phyloP scores from a whole-genome alignment of 2,329 filamentous ascomycete genomes.

The Fusarium incarnatum region DNA sequence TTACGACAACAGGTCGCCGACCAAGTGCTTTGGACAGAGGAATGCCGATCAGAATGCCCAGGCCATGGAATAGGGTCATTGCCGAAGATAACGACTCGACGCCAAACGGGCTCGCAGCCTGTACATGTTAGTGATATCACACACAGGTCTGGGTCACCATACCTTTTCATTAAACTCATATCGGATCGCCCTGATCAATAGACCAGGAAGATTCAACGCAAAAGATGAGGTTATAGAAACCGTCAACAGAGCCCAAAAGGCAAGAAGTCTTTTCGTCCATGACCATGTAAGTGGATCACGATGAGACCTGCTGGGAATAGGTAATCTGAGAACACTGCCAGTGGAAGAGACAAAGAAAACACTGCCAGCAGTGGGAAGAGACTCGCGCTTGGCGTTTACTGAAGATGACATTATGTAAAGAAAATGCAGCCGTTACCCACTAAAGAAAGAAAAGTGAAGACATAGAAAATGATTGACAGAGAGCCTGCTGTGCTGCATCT shows the following conservation, averaged over 20 bases:
- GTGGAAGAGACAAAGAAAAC: slow-evolving; percentile 40
- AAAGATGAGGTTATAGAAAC: slow-evolving; percentile 21
- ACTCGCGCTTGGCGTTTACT: slow-evolving; percentile 7
- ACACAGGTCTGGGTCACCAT: rapidly evolving
- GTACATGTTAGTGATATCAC: rapidly evolving
- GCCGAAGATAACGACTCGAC: slow-evolving; percentile 9
- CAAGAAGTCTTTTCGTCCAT: slow-evolving; percentile 10
- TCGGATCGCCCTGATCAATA: not conserved
- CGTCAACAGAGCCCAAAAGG: slow-evolving; percentile 14
- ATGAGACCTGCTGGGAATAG: slow-evolving; percentile 32
- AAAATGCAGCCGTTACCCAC: not conserved
- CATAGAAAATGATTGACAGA: not conserved
- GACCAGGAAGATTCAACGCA: slow-evolving; percentile 23
- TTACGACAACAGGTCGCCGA: slow-evolving; percentile 21
- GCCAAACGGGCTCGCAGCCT: slow-evolving; percentile 13
- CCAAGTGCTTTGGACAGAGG: slow-evolving; percentile 32
- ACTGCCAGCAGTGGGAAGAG: slow-evolving; percentile 40
- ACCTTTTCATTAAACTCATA: slow-evolving; percentile 20
- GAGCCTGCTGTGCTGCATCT: not conserved
- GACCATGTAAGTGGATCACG: slow-evolving; percentile 40
- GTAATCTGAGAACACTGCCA: slow-evolving; percentile 30
- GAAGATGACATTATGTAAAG: slow-evolving; percentile 12
- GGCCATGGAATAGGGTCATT: slow-evolving; percentile 28
- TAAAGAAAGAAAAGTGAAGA: not conserved
- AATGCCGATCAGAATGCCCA: slow-evolving; percentile 22